Conservation (phyloP, 2,329 filamentous ascomycete genomes). For the Calonectria pteridis region DNA sequence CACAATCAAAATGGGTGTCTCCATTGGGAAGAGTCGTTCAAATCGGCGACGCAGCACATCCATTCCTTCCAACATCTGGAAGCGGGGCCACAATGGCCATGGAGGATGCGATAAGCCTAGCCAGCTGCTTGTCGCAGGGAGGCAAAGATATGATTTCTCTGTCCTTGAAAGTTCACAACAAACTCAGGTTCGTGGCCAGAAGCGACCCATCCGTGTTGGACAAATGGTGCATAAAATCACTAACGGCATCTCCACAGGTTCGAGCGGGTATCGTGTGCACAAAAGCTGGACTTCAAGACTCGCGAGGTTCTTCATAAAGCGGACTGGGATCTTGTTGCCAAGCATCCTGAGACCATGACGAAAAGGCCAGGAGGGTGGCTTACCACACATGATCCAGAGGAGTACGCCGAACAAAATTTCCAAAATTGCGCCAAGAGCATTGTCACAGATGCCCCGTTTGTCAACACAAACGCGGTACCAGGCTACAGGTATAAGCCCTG, state of each 20-base stretch:
- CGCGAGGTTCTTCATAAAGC: background rate
- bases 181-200: background rate
- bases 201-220: too few relatives aligned
- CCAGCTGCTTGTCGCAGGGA: background rate
- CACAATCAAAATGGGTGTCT: background rate
- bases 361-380: background rate
- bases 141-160: constrained; percentile 1
- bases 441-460: background rate
- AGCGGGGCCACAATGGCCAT: background rate
- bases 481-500: background rate
- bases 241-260: background rate
- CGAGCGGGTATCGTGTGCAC: background rate
- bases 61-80: background rate
- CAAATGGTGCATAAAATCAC: background rate
- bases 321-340: background rate
- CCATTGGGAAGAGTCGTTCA: background rate
- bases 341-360: background rate
- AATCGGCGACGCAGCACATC: background rate
- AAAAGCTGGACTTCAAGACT: background rate
- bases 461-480: background rate
- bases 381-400: background rate
- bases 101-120: background rate
- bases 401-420: background rate
- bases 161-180: background rate
- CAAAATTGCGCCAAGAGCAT: background rate